These are phyloP conservation scores for Effrenium voratum DNA, from an alignment of 73 alveolate genomes.

Conservation along the genomic window DNA sequence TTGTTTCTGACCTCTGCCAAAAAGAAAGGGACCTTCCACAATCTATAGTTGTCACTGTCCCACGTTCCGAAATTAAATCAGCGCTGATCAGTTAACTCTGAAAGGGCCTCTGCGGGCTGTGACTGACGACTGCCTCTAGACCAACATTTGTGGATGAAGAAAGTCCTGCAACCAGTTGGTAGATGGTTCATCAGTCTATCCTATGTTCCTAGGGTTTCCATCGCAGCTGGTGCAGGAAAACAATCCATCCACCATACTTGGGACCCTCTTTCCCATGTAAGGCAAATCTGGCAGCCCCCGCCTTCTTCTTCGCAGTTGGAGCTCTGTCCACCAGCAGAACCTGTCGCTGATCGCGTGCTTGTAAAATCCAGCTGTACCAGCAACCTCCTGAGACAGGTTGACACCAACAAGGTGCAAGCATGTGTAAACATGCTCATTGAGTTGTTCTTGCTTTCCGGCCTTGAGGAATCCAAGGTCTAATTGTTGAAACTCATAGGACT, in stretches of 20 bases:
- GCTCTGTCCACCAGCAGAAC: conserved; percentile 73
- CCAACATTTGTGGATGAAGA: neutral
- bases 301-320: conserved; percentile 56
- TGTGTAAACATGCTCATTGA: no score
- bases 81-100: neutral
- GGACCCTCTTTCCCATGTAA: neutral
- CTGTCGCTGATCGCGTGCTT: no score
- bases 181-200: no score
- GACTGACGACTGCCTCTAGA: no score
- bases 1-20: no score
- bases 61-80: neutral
- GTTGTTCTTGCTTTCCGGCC: no score
- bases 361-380: no score
- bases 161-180: neutral
- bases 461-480: no score
- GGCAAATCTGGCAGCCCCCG: neutral
- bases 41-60: neutral
- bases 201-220: neutral
- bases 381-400: no score
- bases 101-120: no score
- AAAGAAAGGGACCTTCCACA: neutral
- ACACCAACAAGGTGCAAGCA: no score
- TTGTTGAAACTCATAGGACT: no score
- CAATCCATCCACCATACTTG: neutral
- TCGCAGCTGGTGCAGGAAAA: neutral